phyloP scores from a whole-genome alignment of 2,329 filamentous ascomycete genomes.

The Fusarium lateritium region DNA sequence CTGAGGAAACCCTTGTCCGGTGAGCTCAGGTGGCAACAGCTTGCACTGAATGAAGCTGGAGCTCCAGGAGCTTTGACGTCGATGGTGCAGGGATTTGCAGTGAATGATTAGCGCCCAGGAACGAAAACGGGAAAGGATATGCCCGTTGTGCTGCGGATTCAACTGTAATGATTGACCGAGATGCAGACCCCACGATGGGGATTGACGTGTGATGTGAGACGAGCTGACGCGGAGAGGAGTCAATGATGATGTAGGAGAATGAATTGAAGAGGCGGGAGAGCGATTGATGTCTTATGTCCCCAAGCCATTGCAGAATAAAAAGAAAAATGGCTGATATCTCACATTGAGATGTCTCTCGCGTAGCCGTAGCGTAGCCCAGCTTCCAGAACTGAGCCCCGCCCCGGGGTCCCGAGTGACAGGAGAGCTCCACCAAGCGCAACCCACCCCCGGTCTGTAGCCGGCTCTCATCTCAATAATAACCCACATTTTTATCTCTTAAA shows the following conservation, averaged over 20 bases:
- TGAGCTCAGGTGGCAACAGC: slow-evolving; percentile 38
- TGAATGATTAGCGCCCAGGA: slow-evolving; percentile 31
- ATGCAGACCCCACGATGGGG: slow-evolving; percentile 1
- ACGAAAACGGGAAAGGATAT: slow-evolving; percentile 41
- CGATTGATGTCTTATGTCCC: slow-evolving; percentile 11
- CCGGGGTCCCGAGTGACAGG: slow-evolving; percentile 18
- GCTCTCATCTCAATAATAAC: slow-evolving; percentile 13
- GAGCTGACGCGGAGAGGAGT: slow-evolving; percentile 6
- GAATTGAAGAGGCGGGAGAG: slow-evolving; percentile 2
- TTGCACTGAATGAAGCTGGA: slow-evolving; percentile 29
- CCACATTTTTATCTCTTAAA: slow-evolving; percentile 24
- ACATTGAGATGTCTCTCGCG: background rate
- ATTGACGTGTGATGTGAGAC: background rate
- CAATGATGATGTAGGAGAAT: background rate
- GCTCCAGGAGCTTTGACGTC: slow-evolving; percentile 38
- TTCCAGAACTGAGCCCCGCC: slow-evolving; percentile 2
- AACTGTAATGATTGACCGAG: slow-evolving; percentile 28
- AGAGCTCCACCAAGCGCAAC: slow-evolving; percentile 19
- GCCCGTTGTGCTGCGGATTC: slow-evolving; percentile 13
- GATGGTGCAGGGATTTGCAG: slow-evolving; percentile 35
- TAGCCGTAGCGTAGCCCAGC: background rate
- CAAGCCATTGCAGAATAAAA: background rate
- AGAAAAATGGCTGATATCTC: background rate
- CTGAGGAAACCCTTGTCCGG: slow-evolving; percentile 1
- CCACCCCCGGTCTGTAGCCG: slow-evolving; percentile 23